Percentiles rank a stretch among this genome's conserved stretches.
Conservation (phyloP, 2,329 filamentous ascomycete genomes). For the Colletotrichum liaoningense region DNA sequence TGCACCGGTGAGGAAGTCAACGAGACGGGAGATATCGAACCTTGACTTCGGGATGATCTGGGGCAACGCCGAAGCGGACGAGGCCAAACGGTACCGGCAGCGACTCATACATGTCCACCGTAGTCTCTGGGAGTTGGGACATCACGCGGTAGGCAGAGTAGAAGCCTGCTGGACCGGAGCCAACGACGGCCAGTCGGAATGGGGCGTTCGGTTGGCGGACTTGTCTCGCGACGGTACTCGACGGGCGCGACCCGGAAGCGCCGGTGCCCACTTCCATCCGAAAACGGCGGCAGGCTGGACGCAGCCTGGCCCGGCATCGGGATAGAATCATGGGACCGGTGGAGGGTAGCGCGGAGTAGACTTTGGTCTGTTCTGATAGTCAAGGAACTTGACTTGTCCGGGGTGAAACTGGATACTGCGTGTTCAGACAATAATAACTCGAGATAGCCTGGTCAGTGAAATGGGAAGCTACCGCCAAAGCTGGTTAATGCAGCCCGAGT, state of each 20-base stretch:
- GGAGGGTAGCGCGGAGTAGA: background rate
- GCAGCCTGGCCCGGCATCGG: slow-evolving; percentile 3
- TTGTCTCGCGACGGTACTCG: slow-evolving; percentile 17
- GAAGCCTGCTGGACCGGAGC: slow-evolving; percentile 95
- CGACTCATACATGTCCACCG: slow-evolving; percentile 96
- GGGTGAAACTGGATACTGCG: background rate
- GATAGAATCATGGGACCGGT: slow-evolving; percentile 6
- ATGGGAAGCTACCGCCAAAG: background rate
- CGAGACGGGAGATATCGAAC: slow-evolving; percentile 56
- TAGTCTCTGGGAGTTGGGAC: slow-evolving; percentile 76
- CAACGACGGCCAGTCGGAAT: slow-evolving; percentile 87
- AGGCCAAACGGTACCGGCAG: slow-evolving; percentile 93
- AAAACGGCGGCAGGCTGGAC: background rate
- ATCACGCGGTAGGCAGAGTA: slow-evolving; percentile 92
- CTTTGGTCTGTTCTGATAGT: background rate
- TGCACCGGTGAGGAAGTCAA: background rate
- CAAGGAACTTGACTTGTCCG: background rate
- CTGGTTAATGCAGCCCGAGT: background rate
- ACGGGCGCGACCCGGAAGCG: background rate
- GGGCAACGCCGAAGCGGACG: slow-evolving; percentile 95
- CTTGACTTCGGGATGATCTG: slow-evolving; percentile 98
- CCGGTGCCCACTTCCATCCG: slow-evolving; percentile 5
- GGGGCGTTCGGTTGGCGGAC: slow-evolving; percentile 46
- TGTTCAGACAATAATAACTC: background rate
- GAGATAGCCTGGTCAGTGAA: background rate